Evolutionary conservation across 2,329 filamentous ascomycete genomes (phyloP).

Genomic region (Trichoderma koningii): DNA sequence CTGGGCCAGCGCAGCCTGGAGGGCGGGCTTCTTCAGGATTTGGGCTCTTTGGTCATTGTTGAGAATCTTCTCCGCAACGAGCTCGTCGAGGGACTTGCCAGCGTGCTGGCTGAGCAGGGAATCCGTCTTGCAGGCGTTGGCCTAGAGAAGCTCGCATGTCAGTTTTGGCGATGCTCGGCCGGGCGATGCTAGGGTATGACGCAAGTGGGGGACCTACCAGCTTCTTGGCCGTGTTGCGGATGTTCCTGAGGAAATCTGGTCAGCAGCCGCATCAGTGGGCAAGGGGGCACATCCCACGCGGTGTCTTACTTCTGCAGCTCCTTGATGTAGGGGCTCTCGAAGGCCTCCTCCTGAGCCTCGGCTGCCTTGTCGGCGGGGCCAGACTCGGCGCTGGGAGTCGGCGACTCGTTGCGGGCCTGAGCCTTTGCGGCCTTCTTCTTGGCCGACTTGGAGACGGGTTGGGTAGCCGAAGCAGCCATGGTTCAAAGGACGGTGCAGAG

Average conservation of each 20-base stretch:
- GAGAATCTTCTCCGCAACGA: conserved; percentile 71
- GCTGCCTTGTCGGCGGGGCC: conserved; percentile 52
- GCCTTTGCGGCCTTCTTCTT: conserved; percentile 66
- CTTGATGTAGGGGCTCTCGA: conserved; percentile 78
- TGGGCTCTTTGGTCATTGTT: conserved; percentile 79
- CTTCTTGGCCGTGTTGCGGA: conserved; percentile 93
- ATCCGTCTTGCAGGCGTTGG: conserved; percentile 73
- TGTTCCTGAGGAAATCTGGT: conserved; percentile 60
- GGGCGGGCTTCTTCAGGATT: conserved; percentile 72
- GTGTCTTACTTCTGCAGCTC: conserved; percentile 82
- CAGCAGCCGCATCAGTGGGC: conserved; percentile 27
- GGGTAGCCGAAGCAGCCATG: conserved; percentile 65
- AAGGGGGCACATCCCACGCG: neutral
- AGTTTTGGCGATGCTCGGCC: neutral
- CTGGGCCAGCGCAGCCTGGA: conserved; percentile 68
- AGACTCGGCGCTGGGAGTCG: conserved; percentile 52
- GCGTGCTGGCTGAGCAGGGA: conserved; percentile 68
- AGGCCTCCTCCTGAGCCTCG: conserved; percentile 60
- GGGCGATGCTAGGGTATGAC: conserved; percentile 6
- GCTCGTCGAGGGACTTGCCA: conserved; percentile 70
- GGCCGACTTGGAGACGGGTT: conserved; percentile 60
- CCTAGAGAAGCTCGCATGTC: conserved; percentile 45
- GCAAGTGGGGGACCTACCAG: conserved; percentile 64
- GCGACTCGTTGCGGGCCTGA: conserved; percentile 55
- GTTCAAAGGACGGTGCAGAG: conserved; percentile 1